phyloP scores from a whole-genome alignment of 768 basidiomycete species.

The Amyloporia xantha region DNA sequence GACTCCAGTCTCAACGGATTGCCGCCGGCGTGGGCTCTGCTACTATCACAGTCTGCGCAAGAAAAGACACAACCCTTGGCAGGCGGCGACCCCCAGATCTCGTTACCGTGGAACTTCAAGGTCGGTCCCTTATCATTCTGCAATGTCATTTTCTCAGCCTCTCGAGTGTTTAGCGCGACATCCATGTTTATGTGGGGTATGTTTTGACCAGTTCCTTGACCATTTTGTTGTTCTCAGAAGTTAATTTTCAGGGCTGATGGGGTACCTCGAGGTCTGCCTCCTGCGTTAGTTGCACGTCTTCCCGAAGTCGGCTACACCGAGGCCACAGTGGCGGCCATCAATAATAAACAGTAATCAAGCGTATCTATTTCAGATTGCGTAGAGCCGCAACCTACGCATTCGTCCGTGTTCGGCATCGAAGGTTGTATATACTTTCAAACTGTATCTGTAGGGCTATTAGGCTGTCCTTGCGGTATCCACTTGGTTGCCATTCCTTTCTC shows the following conservation, averaged over 20 bases:
- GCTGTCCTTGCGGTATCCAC: too few relatives aligned
- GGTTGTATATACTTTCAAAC: too few relatives aligned
- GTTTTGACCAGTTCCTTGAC: neutral
- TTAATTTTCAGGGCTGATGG: neutral
- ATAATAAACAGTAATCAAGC: too few relatives aligned
- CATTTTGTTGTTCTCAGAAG: neutral
- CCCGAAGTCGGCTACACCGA: slow-evolving; percentile 1
- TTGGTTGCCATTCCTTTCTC: too few relatives aligned
- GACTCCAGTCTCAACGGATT: neutral
- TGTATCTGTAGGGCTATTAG: too few relatives aligned
- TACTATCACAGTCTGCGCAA: neutral
- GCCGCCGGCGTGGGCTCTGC: neutral
- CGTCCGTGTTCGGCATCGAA: too few relatives aligned
- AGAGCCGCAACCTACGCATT: too few relatives aligned
- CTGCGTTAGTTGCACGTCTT: neutral
- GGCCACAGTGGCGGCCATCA: slow-evolving; percentile 2
- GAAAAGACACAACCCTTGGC: neutral
- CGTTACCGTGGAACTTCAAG: neutral
- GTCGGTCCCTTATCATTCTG: neutral
- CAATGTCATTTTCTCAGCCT: neutral
- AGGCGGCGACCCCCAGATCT: neutral
- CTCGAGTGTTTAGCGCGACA: neutral
- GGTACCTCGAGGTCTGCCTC: neutral
- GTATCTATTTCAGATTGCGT: too few relatives aligned
- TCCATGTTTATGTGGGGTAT: slow-evolving; percentile 1